Conservation (phyloP, 2,329 filamentous ascomycete genomes). For the Sphaceloma murrayae region DNA sequence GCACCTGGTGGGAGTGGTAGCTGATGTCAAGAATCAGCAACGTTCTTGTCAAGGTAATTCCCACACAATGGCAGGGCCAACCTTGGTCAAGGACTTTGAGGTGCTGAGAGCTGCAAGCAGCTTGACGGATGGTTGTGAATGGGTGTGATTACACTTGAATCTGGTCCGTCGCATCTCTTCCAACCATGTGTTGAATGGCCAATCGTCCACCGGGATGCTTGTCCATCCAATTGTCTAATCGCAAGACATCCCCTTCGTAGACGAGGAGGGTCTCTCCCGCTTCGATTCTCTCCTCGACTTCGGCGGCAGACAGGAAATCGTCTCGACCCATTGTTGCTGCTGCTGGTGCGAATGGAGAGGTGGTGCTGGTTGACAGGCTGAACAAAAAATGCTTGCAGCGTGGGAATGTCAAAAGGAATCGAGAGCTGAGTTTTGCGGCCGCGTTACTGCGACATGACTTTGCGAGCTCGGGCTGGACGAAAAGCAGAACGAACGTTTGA, state of each 20-base stretch:
- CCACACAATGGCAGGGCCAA: no score
- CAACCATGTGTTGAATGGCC: conserved; percentile 63
- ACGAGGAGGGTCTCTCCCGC: conserved; percentile 49
- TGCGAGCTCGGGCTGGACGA: background rate
- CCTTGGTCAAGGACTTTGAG: no score
- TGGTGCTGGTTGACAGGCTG: no score
- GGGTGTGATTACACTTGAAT: conserved; percentile 44
- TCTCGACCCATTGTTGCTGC: conserved; percentile 7
- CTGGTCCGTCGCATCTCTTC: conserved; percentile 50
- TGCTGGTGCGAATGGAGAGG: no score
- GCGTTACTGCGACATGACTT: no score
- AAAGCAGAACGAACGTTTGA: background rate
- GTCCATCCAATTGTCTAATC: conserved; percentile 49
- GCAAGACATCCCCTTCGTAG: conserved; percentile 45
- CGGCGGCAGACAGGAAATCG: background rate
- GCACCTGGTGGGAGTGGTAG: conserved; percentile 47
- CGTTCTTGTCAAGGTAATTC: no score
- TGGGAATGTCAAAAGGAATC: no score
- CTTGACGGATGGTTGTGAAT: background rate
- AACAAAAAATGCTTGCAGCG: no score
- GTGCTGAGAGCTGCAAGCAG: no score
- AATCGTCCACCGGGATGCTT: conserved; percentile 51
- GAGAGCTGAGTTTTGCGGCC: no score
- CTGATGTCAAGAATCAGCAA: no score
- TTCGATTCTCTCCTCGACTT: conserved; percentile 33